A percentile compares a stretch with the other conserved stretches of the same genome.
Conservation (phyloP, 306 rosid species). For the Herpetospermum pedunculosum region DNA sequence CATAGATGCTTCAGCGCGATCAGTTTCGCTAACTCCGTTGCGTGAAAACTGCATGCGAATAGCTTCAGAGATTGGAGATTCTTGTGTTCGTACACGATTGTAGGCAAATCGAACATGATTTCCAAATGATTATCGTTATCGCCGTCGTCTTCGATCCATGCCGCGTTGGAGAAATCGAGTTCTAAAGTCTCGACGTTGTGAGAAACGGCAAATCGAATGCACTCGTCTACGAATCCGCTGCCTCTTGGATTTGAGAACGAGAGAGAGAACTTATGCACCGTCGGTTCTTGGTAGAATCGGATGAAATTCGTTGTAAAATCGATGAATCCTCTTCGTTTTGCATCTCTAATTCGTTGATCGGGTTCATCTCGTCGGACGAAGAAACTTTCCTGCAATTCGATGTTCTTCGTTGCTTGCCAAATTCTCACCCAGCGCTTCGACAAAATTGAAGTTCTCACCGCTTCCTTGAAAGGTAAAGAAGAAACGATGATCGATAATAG, state of each 20-base stretch:
- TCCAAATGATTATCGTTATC: no score
- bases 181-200: conserved; percentile 10
- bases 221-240: background rate
- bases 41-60: no score
- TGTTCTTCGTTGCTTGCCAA: no score
- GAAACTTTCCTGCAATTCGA: conserved; percentile 2
- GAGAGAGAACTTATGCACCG: background rate
- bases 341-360: background rate
- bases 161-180: conserved; percentile 22
- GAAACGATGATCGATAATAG: conserved; percentile 5
- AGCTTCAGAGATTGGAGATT: no score
- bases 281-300: background rate
- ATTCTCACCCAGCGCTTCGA: conserved; percentile 15
- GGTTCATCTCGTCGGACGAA: background rate
- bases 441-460: conserved; percentile 13
- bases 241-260: background rate
- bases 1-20: no score
- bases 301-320: conserved; percentile 4
- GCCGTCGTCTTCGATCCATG: no score
- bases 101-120: no score
- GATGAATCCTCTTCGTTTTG: background rate
- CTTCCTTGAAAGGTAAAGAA: conserved; percentile 14
- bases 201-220: conserved; percentile 8
- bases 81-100: no score
- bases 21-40: no score